Conservation (phyloP, 129 eudicot genomes). For the Deinandra increscens region DNA sequence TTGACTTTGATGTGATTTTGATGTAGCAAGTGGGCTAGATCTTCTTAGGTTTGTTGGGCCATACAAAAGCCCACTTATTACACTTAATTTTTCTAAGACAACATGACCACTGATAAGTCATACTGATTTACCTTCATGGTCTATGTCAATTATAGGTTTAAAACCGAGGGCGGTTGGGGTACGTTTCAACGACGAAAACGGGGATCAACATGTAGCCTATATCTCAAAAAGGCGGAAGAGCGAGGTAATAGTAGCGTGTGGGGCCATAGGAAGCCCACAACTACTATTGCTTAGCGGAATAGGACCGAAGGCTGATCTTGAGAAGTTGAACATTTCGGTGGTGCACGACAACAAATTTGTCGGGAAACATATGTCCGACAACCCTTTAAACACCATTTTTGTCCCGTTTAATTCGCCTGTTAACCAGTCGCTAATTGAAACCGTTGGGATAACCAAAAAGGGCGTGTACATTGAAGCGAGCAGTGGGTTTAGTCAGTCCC, state of each 20-base stretch:
- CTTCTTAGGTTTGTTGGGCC: no score
- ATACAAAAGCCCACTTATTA: no score
- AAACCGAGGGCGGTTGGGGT: conserved; percentile 81
- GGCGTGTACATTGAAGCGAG: conserved; percentile 88
- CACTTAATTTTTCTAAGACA: neutral
- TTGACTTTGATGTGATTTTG: no score
- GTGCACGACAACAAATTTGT: conserved; percentile 66
- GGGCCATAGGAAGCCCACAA: conserved; percentile 98
- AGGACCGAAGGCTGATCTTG: conserved; percentile 72
- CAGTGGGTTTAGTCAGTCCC: conserved; percentile 70
- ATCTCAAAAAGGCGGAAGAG: conserved; percentile 53
- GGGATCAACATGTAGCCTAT: conserved; percentile 53
- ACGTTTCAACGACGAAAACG: conserved; percentile 74
- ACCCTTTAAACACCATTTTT: conserved; percentile 74
- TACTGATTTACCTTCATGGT: neutral
- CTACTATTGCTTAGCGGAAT: conserved; percentile 81
- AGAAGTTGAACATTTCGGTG: conserved; percentile 65
- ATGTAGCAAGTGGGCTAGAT: no score
- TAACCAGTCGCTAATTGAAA: conserved; percentile 63
- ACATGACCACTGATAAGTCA: neutral
- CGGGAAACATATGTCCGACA: conserved; percentile 85
- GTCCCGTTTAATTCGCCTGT: conserved; percentile 58
- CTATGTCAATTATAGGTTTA: conserved; percentile 37
- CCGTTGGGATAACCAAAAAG: conserved; percentile 76
- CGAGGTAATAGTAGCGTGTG: conserved; percentile 66